These are phyloP conservation scores for Entomortierella lignicola DNA, from an alignment of 192 early-diverging fungal species.

Conservation along the genomic window DNA sequence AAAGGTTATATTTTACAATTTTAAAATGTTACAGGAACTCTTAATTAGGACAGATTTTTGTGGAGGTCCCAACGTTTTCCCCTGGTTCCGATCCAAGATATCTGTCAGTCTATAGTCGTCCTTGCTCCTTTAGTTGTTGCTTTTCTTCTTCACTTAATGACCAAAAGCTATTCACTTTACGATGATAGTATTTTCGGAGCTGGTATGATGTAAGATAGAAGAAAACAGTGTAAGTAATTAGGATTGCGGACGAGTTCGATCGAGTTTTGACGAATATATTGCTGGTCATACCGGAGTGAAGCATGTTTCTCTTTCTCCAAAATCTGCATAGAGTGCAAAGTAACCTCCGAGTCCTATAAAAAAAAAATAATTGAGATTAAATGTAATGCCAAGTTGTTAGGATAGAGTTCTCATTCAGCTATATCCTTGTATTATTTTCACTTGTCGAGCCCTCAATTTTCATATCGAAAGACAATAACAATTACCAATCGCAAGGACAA, in stretches of 20 bases:
- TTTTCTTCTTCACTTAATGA: conserved; percentile 54
- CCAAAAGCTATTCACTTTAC: conserved; percentile 45
- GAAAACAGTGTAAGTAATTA: no score
- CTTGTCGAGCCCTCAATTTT: neutral
- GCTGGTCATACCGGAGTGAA: conserved; percentile 37
- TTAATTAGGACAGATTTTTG: neutral
- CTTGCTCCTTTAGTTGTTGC: conserved; percentile 53
- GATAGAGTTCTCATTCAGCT: no score
- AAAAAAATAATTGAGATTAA: neutral
- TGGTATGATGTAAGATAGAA: neutral
- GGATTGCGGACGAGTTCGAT: no score
- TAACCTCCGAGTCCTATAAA: conserved; percentile 41
- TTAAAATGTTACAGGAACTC: neutral
- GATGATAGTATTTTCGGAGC: conserved; percentile 32
- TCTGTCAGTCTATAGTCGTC: conserved; percentile 24
- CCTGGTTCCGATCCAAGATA: no score
- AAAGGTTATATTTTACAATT: neutral
- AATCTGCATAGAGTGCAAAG: conserved; percentile 44
- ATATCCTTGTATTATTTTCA: no score
- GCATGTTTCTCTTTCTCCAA: conserved; percentile 51
- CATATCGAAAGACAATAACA: no score
- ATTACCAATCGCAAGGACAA: conserved; percentile 40
- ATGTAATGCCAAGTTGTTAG: neutral
- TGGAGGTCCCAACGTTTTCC: no score
- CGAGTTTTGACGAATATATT: no score